Conservation (phyloP, 225 moss, liverwort and hornwort genomes). For the Polytrichum commune region DNA sequence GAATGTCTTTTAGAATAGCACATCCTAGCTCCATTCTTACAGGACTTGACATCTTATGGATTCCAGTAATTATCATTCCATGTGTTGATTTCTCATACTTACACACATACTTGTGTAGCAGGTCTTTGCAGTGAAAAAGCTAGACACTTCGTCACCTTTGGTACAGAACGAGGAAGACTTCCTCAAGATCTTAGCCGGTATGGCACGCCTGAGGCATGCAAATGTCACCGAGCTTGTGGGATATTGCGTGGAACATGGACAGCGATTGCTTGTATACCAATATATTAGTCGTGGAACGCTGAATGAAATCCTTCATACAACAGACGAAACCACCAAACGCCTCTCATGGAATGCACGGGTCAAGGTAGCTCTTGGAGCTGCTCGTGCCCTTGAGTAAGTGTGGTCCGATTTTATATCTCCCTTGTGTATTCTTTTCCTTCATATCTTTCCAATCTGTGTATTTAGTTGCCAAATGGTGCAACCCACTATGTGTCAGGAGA, state of each 20-base stretch:
- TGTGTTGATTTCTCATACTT: background rate
- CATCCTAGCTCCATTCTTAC: no score
- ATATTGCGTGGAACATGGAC: conserved; percentile 71
- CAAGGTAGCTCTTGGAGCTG: conserved; percentile 71
- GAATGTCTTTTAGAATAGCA: no score
- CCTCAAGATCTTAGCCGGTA: conserved; percentile 53
- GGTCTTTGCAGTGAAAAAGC: conserved; percentile 72
- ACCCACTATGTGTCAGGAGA: background rate
- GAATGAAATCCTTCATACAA: conserved; percentile 55
- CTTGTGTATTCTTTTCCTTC: no score
- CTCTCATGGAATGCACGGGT: conserved; percentile 73
- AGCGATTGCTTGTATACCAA: conserved; percentile 65
- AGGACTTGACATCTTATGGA: no score
- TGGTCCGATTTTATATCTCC: background rate
- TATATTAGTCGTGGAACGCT: conserved; percentile 63
- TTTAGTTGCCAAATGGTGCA: background rate
- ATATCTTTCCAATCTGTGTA: no score
- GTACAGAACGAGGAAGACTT: conserved; percentile 72
- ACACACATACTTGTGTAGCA: conserved; percentile 14
- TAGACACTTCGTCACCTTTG: conserved; percentile 64
- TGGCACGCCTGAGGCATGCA: conserved; percentile 62
- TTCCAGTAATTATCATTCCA: no score
- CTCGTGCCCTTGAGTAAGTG: conserved; percentile 77
- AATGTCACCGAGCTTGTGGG: conserved; percentile 70
- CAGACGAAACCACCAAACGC: conserved; percentile 47